phyloP scores from a whole-genome alignment of 306 rosid species.

The Sphenostylis stenocarpa region DNA sequence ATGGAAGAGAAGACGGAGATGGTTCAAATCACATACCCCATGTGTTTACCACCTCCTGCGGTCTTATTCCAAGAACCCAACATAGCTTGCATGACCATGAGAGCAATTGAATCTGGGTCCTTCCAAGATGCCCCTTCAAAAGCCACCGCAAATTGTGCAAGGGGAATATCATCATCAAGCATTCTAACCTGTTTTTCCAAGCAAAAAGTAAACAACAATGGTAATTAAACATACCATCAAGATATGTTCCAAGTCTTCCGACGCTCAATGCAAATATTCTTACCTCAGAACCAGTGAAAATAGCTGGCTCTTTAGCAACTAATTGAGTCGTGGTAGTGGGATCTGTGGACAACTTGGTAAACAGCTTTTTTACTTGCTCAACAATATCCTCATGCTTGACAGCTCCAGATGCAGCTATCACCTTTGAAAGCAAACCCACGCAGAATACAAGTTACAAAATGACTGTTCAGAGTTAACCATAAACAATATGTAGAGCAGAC shows the following conservation, averaged over 20 bases:
- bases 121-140: slow-evolving; percentile 96
- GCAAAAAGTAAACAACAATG: slow-evolving; percentile 6
- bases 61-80: slow-evolving; percentile 93
- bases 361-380: slow-evolving; percentile 63
- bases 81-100: slow-evolving; percentile 99
- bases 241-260: background rate
- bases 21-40: slow-evolving; percentile 62
- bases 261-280: slow-evolving; percentile 17
- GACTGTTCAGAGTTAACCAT: background rate
- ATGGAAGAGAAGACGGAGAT: background rate
- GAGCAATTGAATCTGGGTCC: slow-evolving; percentile 90
- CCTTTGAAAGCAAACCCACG: slow-evolving; percentile 47
- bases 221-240: background rate
- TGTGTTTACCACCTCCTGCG: slow-evolving; percentile 92
- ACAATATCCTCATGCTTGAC: slow-evolving; percentile 83
- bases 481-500: background rate
- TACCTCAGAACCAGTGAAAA: slow-evolving; percentile 97
- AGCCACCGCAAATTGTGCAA: slow-evolving; percentile 93
- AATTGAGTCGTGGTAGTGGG: slow-evolving; percentile 76
- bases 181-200: slow-evolving; percentile 72
- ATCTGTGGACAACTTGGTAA: slow-evolving; percentile 75
- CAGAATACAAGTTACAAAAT: background rate
- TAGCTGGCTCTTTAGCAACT: slow-evolving; percentile 76
- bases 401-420: slow-evolving; percentile 89
- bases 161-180: slow-evolving; percentile 80